phyloP scores from a whole-genome alignment of 2,329 filamentous ascomycete species.

The Cordyceps cateniannulata region DNA sequence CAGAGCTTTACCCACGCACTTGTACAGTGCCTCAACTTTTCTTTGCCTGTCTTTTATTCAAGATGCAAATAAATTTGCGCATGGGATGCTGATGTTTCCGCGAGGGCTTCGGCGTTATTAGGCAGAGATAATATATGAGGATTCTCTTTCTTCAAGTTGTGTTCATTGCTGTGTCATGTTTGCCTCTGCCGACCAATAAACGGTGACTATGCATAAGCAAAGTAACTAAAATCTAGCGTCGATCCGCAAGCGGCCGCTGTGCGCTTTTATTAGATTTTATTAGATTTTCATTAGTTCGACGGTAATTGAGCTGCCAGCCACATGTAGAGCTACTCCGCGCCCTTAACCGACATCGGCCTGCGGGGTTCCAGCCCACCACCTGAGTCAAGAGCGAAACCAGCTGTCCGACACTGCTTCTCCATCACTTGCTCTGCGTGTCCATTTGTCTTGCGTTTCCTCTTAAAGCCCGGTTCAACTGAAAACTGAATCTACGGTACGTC shows the following conservation, averaged over 20 bases:
- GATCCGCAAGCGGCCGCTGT: not conserved
- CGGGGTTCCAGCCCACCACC: not conserved
- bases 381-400: not conserved
- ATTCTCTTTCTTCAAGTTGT: not conserved
- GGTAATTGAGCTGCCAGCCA: too few species aligned
- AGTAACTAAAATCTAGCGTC: not conserved
- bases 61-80: not conserved
- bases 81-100: not conserved
- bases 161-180: not conserved
- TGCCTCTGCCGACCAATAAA: not conserved
- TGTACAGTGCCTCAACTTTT: not conserved
- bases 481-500: not conserved
- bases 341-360: slow-evolving; percentile 2
- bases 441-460: not conserved
- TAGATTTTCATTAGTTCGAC: too few species aligned
- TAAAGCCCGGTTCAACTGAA: not conserved
- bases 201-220: not conserved
- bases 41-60: not conserved
- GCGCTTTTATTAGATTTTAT: not conserved
- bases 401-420: not conserved
- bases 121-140: not conserved
- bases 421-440: not conserved
- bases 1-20: not conserved
- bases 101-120: not conserved
- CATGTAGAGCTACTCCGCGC: too few species aligned